A percentile compares a stretch with the other conserved stretches of the same genome.
phyloP scores from a whole-genome alignment of 768 basidiomycete genomes.

The Hericium coralloides region DNA sequence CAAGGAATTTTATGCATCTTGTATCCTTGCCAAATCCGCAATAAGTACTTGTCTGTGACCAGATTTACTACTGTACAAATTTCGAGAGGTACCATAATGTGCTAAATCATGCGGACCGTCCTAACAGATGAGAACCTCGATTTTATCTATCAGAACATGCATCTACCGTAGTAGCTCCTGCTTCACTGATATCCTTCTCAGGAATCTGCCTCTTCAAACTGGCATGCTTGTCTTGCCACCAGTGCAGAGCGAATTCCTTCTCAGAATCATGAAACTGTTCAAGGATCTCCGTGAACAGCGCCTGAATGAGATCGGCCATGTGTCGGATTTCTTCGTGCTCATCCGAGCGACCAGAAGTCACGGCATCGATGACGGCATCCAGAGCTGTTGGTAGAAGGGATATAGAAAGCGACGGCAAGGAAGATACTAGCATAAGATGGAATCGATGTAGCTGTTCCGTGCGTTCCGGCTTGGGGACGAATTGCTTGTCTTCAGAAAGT shows the following conservation, averaged over 20 bases:
- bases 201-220: no score
- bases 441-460: slow-evolving; percentile 35
- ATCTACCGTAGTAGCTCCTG: no score
- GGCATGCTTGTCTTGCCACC: slow-evolving; percentile 50
- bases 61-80: no score
- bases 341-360: slow-evolving; percentile 21
- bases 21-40: no score
- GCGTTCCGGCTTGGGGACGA: no score
- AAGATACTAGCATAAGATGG: slow-evolving; percentile 56
- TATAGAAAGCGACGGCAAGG: slow-evolving; percentile 53
- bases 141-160: no score
- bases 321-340: background rate
- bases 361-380: slow-evolving; percentile 31
- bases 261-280: slow-evolving; percentile 59
- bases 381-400: slow-evolving; percentile 47
- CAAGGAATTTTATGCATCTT: no score
- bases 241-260: slow-evolving; percentile 56
- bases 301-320: slow-evolving; percentile 41
- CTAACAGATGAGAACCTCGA: no score
- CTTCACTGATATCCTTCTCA: no score
- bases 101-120: no score
- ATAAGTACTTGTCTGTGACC: no score
- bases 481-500: slow-evolving; percentile 6
- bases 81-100: no score
- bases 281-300: slow-evolving; percentile 54